Evolutionary conservation across 805 yeast genomes (phyloP).

Genomic region (Vanderwaltozyma verrucispora): DNA sequence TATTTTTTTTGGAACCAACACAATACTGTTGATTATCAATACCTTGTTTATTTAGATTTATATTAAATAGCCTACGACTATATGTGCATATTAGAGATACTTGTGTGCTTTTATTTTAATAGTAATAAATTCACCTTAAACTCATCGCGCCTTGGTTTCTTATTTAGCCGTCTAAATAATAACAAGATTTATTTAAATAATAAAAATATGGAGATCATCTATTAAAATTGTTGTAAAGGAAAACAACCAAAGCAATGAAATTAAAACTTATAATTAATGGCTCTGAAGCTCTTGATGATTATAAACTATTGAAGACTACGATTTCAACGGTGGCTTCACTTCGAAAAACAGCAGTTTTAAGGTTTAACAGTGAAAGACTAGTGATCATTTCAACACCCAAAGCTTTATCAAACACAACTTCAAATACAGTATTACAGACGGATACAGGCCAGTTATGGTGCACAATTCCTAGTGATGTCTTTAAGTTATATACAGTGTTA

Average conservation of each 20-base stretch:
- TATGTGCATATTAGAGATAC: no score
- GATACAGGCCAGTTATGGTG: conserved; percentile 29
- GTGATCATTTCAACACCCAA: conserved; percentile 25
- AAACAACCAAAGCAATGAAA: conserved; percentile 13
- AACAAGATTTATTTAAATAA: no score
- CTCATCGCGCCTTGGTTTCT: no score
- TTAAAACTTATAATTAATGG: conserved; percentile 22
- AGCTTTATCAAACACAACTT: conserved; percentile 4
- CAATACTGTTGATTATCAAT: no score
- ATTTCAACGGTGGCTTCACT: conserved; percentile 24
- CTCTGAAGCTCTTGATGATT: conserved; percentile 23
- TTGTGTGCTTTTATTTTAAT: no score
- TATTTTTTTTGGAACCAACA: no score
- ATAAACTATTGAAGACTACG: conserved; percentile 24
- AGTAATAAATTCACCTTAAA: no score
- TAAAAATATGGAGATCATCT: no score
- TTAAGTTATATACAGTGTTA: conserved; percentile 17
- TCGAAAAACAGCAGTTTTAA: conserved; percentile 24
- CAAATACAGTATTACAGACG: conserved; percentile 12
- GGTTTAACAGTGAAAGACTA: conserved; percentile 24
- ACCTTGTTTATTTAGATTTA: no score
- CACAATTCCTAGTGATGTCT: conserved; percentile 24
- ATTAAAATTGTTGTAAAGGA: not conserved
- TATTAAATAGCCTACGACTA: no score
- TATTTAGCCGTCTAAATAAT: not conserved